Percentiles rank a stretch among this genome's conserved stretches.
These are phyloP conservation scores for Wickerhamiella vanderwaltii DNA, from an alignment of 805 yeast species.

Conservation along the genomic window DNA sequence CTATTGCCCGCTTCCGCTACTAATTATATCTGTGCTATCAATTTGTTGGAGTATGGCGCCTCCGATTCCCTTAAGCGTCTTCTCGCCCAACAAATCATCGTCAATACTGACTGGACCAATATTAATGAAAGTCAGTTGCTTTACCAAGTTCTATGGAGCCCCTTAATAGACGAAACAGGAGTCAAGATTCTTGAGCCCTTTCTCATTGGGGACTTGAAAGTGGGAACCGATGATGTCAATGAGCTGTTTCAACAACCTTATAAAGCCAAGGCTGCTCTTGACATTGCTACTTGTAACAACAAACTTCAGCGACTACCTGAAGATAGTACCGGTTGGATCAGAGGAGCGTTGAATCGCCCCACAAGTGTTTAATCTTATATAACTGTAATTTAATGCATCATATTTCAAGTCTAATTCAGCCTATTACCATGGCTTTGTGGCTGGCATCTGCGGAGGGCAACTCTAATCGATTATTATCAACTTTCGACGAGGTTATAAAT, in stretches of 20 bases:
- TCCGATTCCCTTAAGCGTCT: slow-evolving; percentile 2
- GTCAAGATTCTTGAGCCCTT: neutral
- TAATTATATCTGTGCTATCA: neutral
- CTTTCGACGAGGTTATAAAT: too few species aligned
- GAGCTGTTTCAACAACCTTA: neutral
- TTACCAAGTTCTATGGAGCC: slow-evolving; percentile 1
- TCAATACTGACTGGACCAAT: slow-evolving; percentile 2
- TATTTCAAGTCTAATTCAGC: too few species aligned
- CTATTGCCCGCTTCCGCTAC: neutral
- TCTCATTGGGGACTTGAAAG: slow-evolving; percentile 3
- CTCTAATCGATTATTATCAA: too few species aligned
- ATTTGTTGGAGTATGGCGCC: slow-evolving; percentile 3
- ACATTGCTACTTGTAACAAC: neutral
- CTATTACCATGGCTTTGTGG: too few species aligned
- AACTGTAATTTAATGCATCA: too few species aligned
- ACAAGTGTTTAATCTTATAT: too few species aligned
- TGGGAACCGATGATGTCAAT: neutral
- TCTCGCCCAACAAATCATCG: slow-evolving; percentile 1
- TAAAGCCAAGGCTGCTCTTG: neutral
- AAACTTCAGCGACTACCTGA: neutral
- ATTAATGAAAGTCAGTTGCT: neutral
- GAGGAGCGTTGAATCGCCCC: neutral
- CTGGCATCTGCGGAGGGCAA: too few species aligned
- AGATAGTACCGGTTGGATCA: neutral
- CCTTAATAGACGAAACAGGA: neutral